Evolutionary conservation across 805 yeast species (phyloP), one percentile per base, ranked within the genome.

Genomic region (Lachancea lanzarotensis): DNA sequence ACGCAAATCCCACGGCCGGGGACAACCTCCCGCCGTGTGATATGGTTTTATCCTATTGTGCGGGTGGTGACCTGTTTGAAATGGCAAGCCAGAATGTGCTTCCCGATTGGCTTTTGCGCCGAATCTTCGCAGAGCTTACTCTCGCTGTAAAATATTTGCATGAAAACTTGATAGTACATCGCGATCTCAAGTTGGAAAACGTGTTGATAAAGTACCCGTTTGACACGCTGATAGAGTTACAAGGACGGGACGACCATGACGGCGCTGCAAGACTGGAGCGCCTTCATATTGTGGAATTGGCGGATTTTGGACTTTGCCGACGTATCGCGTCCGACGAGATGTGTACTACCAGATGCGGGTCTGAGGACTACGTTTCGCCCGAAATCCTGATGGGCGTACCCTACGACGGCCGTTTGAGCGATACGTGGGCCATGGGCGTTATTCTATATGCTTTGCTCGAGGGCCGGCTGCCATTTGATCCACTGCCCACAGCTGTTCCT

Each of bases 281-380:
- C 15, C 45, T 42, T n/a, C 59, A 52, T 40, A 48, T 81, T 15
- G 78, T 80, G 1, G 81, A 79, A 13, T 62, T 89, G 27, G 82
- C 95, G 0, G 99, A 93, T 69, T 83, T 93, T 65, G 98, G 99
- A 0, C 73, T 93, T 22, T 82, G 95, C 10, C 81, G 88, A 54
- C 69, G 72, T 40, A 74, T 91, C 19, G 79, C 75, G 40, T 75
- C 78, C 1, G 72, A 69, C 1, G 70, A 76, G 51, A 84, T 82
- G 46, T 71, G 95, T 20, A 75, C 85, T 2, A 91, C 98, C 1
- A 68, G 98, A 49, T 93, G 98, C 63, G 98, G 99, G 0, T 86
- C 96, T 1, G 96, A 87, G 51, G 98, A 93, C 61, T 93, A 93
- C 56, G 95, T 93, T 6, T 83, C 96, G 0, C 99, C 98, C 0